These are phyloP conservation scores for Penicillium vulpinum DNA, from an alignment of 2,329 filamentous ascomycete genomes.

Conservation along the genomic window DNA sequence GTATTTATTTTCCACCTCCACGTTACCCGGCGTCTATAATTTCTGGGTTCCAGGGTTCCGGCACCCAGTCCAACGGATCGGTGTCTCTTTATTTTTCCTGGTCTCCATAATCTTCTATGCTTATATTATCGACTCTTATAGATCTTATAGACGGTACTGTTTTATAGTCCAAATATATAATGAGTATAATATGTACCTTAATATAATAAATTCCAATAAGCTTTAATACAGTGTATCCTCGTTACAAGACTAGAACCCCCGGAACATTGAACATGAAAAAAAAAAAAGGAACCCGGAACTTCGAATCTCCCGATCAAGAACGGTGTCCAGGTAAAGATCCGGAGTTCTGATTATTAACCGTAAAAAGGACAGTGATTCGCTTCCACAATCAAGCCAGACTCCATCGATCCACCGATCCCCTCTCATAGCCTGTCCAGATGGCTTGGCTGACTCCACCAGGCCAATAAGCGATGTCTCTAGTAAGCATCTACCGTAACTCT, in stretches of 20 bases:
- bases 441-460: neutral
- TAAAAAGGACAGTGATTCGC: neutral
- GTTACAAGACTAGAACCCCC: neutral
- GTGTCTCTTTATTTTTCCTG: slow-evolving; percentile 14
- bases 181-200: too few relatives aligned
- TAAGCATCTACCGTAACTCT: neutral
- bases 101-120: slow-evolving; percentile 5
- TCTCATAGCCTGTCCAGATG: neutral
- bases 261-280: neutral
- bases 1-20: slow-evolving; percentile 3
- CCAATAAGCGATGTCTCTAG: neutral
- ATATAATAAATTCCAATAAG: too few relatives aligned
- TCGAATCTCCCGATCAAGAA: neutral
- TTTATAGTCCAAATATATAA: too few relatives aligned
- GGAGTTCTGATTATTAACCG: neutral
- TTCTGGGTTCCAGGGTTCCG: slow-evolving; percentile 4
- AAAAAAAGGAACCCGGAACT: neutral
- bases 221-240: neutral
- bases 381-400: neutral
- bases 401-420: slow-evolving; percentile 3
- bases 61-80: slow-evolving; percentile 29
- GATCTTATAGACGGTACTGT: too few relatives aligned
- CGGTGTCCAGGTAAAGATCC: neutral
- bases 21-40: slow-evolving; percentile 15
- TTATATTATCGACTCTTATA: neutral